Evolutionary conservation across 2,329 filamentous ascomycete species (phyloP).

Genomic region (Fusarium sp.): DNA sequence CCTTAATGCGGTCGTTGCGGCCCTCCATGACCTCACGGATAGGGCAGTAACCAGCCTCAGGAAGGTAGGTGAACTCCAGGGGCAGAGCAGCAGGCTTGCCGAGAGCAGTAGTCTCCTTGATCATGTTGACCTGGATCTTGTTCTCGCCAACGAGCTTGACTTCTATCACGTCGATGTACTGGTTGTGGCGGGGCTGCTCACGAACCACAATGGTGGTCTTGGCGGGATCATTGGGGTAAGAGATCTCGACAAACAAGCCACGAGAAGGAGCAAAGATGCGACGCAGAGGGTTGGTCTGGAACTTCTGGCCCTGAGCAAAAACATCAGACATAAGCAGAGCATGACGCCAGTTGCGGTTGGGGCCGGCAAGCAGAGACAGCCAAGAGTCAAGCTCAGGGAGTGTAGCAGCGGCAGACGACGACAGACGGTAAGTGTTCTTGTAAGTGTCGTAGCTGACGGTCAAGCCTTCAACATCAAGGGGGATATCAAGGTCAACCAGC

Average conservation of each 20-base stretch:
- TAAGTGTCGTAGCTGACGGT: conserved; percentile 82
- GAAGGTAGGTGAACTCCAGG: conserved; percentile 92
- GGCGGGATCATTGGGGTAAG: conserved; percentile 82
- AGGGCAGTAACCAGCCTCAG: conserved; percentile 96
- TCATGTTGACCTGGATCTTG: conserved; percentile 89
- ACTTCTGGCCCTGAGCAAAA: conserved; percentile 94
- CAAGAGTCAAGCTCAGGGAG: conserved; percentile 87
- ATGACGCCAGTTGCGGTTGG: conserved; percentile 91
- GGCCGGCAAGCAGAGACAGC: conserved; percentile 89
- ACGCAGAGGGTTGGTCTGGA: conserved; percentile 96
- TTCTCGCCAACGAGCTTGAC: conserved; percentile 81
- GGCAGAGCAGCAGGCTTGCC: conserved; percentile 86
- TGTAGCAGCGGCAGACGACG: conserved; percentile 78
- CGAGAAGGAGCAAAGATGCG: conserved; percentile 89
- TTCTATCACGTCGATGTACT: conserved; percentile 90
- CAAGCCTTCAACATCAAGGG: conserved; percentile 87
- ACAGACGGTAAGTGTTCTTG: conserved; percentile 89
- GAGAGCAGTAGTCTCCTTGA: conserved; percentile 91
- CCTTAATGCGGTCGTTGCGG: conserved; percentile 98
- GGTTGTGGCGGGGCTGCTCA: conserved; percentile 88
- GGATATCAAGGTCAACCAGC: conserved; percentile 78
- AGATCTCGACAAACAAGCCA: conserved; percentile 91
- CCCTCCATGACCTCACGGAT: conserved; percentile 96
- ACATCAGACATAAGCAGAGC: conserved; percentile 95
- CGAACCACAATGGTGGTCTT: conserved; percentile 90